Conservation (phyloP, 2,329 filamentous ascomycete species). For the Coleophoma cylindrospora region DNA sequence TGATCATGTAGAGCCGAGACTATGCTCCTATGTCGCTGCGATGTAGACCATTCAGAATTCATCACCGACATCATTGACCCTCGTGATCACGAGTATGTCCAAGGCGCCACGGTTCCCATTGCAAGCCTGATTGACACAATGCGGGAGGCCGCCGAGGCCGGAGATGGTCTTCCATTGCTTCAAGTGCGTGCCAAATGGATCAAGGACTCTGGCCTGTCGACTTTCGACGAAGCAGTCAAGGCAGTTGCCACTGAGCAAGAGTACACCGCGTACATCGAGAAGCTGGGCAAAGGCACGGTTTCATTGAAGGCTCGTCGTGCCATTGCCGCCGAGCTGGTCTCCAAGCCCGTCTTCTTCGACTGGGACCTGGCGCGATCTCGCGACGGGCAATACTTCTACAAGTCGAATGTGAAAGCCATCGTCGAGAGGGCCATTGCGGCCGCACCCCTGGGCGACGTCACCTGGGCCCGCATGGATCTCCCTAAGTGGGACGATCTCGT, state of each 20-base stretch:
- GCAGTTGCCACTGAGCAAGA: conserved; percentile 19
- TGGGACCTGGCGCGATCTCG: conserved; percentile 30
- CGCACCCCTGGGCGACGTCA: conserved; percentile 31
- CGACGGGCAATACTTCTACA: conserved; percentile 30
- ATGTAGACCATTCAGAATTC: conserved; percentile 32
- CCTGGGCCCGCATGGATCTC: conserved; percentile 30
- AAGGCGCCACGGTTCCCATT: conserved; percentile 30
- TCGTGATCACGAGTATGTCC: conserved; percentile 33
- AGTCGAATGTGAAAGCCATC: conserved; percentile 25
- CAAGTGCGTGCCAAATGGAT: conserved; percentile 28
- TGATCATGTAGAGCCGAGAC: conserved; percentile 24
- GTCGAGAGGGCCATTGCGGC: conserved; percentile 29
- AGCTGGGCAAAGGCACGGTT: conserved; percentile 3
- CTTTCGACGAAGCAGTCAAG: conserved; percentile 30
- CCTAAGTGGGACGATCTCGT: conserved; percentile 31
- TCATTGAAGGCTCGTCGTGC: conserved; percentile 6
- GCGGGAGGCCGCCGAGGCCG: conserved; percentile 15
- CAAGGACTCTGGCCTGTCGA: conserved; percentile 23
- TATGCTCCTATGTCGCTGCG: conserved; percentile 32
- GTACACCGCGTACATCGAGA: conserved; percentile 19
- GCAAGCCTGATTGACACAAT: conserved; percentile 22
- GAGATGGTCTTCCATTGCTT: conserved; percentile 19
- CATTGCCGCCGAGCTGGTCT: conserved; percentile 18
- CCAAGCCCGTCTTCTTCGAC: conserved; percentile 25
- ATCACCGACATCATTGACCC: conserved; percentile 32